These are phyloP conservation scores for Angomonas desouzai DNA, from an alignment of 208 protist species.

Conservation along the genomic window DNA sequence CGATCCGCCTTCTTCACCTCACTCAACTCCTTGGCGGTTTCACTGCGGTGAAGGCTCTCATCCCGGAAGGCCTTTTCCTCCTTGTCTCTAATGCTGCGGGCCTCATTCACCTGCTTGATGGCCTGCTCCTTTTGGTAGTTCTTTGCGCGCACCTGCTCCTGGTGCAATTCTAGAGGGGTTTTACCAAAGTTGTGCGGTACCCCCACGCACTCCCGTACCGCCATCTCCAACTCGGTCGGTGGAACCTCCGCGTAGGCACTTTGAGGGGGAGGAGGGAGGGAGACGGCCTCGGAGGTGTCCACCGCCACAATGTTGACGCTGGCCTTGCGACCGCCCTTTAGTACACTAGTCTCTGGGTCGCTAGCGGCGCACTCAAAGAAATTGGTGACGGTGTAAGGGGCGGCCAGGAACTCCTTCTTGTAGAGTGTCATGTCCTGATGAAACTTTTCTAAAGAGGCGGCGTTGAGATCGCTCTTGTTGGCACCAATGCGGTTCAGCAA, in stretches of 20 bases:
- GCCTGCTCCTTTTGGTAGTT: constrained; percentile 50
- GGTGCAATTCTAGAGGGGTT: constrained; percentile 70
- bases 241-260: constrained; percentile 45
- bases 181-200: constrained; percentile 88
- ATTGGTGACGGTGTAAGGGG: constrained; percentile 61
- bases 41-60: constrained; percentile 18
- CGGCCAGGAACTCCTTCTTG: constrained; percentile 52
- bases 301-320: constrained; percentile 42
- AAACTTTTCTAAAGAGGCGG: constrained; percentile 51
- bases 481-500: constrained; percentile 69
- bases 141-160: constrained; percentile 57
- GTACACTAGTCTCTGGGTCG: constrained; percentile 21
- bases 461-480: constrained; percentile 7
- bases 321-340: constrained; percentile 29
- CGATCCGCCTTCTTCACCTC: constrained; percentile 64
- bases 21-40: constrained; percentile 15
- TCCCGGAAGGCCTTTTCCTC: constrained; percentile 11
- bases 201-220: constrained; percentile 66
- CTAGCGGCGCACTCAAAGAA: constrained; percentile 80
- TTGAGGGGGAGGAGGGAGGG: constrained; percentile 57
- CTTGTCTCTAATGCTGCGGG: constrained; percentile 28
- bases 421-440: constrained; percentile 49
- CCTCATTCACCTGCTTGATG: constrained; percentile 24
- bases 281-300: constrained; percentile 55
- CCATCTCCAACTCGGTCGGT: constrained; percentile 31